Evolutionary conservation across 1,284 basidiomycete species (phyloP).

Genomic region (Malassezia pachydermatis): DNA sequence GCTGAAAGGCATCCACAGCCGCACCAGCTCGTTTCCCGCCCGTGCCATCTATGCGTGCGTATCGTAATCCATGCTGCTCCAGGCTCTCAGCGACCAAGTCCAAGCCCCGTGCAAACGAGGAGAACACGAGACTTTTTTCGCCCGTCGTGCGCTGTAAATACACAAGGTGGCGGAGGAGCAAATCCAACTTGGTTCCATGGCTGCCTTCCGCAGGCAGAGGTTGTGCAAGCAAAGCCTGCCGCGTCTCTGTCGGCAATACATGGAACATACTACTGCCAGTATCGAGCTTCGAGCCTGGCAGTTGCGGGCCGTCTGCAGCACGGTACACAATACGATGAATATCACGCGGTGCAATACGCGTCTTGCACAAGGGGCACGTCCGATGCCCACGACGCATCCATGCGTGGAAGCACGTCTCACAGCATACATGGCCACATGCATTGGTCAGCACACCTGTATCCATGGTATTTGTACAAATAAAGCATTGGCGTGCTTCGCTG

Average conservation of each 20-base stretch:
- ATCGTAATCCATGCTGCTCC: conserved; percentile 28
- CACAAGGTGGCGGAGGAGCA: conserved; percentile 32
- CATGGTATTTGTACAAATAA: conserved; percentile 39
- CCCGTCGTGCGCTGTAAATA: conserved; percentile 22
- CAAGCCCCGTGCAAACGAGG: conserved; percentile 38
- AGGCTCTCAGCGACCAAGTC: conserved; percentile 37
- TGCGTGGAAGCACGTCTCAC: conserved; percentile 39
- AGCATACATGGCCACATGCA: conserved; percentile 38
- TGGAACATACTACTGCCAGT: conserved; percentile 10
- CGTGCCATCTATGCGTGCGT: conserved; percentile 26
- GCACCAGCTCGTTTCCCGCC: conserved; percentile 22
- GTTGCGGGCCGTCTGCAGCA: background rate
- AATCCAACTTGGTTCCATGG: conserved; percentile 40
- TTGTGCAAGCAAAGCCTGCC: conserved; percentile 16
- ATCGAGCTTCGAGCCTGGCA: background rate
- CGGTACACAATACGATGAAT: conserved; percentile 37
- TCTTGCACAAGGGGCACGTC: conserved; percentile 38
- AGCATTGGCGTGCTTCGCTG: conserved; percentile 26
- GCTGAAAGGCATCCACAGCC: conserved; percentile 26
- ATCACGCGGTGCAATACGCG: conserved; percentile 27
- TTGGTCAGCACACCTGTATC: conserved; percentile 34
- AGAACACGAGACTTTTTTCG: conserved; percentile 42
- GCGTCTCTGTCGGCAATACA: conserved; percentile 20
- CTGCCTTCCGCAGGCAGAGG: conserved; percentile 27
- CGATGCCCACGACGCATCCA: conserved; percentile 30